Percentiles rank a stretch among this genome's conserved stretches.
Conservation (phyloP, 2,329 filamentous ascomycete species). For the Phialemoniopsis sp. region DNA sequence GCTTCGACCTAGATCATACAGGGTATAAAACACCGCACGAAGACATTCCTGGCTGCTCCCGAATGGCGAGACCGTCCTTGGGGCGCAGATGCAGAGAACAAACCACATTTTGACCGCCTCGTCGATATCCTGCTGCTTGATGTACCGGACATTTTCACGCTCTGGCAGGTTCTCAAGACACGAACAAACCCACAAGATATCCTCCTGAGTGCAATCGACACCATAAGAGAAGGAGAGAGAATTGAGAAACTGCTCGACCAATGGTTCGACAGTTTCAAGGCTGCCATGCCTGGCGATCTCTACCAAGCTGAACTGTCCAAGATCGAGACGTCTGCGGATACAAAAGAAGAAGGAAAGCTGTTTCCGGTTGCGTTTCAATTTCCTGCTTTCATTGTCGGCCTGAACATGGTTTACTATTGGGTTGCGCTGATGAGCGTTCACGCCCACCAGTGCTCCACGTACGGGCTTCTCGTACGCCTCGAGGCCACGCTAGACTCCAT, state of each 20-base stretch:
- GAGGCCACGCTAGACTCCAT: background rate
- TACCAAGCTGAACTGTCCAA: slow-evolving; percentile 13
- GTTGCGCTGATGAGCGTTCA: slow-evolving; percentile 8
- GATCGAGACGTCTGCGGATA: background rate
- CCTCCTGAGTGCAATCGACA: background rate
- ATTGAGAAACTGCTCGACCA: background rate
- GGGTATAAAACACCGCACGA: slow-evolving; percentile 6
- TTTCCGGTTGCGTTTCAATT: slow-evolving; percentile 16
- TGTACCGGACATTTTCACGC: slow-evolving; percentile 8
- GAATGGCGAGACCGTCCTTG: slow-evolving; percentile 12
- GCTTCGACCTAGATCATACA: slow-evolving; percentile 13
- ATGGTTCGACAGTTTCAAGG: slow-evolving; percentile 9
- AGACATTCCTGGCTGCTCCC: slow-evolving; percentile 9
- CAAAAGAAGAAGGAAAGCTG: slow-evolving; percentile 1
- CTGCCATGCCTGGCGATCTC: slow-evolving; percentile 9
- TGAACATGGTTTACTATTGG: slow-evolving; percentile 13
- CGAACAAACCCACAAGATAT: background rate
- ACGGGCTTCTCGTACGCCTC: background rate
- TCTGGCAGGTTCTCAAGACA: slow-evolving; percentile 2
- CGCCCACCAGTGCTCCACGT: slow-evolving; percentile 6
- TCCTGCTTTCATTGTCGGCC: slow-evolving; percentile 13
- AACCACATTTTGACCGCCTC: slow-evolving; percentile 13
- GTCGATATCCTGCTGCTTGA: slow-evolving; percentile 12
- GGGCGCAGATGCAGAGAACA: slow-evolving; percentile 6
- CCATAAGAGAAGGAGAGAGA: background rate